A percentile compares a stretch with the other conserved stretches of the same genome.
These are phyloP conservation scores for Chlamydomonas eustigma DNA, from an alignment of 139 green algal genomes.

Conservation along the genomic window DNA sequence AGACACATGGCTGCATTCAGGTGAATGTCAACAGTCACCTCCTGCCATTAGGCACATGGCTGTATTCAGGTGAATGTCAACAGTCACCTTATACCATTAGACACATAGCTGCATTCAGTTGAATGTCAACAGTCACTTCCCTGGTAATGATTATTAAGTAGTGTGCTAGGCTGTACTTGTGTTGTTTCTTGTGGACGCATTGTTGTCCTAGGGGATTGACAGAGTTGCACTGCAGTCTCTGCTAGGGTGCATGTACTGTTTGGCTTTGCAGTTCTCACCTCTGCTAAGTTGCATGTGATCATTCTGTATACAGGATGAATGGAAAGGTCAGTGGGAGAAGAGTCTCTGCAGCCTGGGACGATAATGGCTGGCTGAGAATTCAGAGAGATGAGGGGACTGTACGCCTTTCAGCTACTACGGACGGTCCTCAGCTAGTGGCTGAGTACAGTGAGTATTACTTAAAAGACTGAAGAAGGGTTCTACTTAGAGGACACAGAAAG, in stretches of 20 bases:
- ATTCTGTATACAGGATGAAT: background rate
- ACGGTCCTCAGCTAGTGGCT: conserved; percentile 22
- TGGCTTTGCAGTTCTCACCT: no score
- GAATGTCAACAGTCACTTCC: background rate
- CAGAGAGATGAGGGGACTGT: conserved; percentile 31
- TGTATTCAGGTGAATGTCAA: background rate
- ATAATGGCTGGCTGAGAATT: conserved; percentile 23
- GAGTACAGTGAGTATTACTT: background rate
- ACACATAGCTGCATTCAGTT: background rate
- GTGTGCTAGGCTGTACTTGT: no score
- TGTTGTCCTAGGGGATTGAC: no score
- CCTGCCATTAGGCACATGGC: background rate
- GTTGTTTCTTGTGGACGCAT: no score
- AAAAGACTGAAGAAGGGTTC: no score
- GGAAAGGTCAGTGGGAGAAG: background rate
- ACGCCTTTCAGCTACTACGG: conserved; percentile 17
- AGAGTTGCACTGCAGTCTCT: no score
- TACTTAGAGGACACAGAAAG: no score
- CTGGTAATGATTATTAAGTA: no score
- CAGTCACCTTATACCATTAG: background rate
- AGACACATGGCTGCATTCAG: background rate
- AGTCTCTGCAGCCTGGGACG: background rate
- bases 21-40: background rate
- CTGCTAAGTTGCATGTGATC: no score
- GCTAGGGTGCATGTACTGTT: no score